Percentiles rank a stretch among this genome's conserved stretches.
Conservation (phyloP, 2,329 filamentous ascomycete genomes). For the Didymella segeticola region DNA sequence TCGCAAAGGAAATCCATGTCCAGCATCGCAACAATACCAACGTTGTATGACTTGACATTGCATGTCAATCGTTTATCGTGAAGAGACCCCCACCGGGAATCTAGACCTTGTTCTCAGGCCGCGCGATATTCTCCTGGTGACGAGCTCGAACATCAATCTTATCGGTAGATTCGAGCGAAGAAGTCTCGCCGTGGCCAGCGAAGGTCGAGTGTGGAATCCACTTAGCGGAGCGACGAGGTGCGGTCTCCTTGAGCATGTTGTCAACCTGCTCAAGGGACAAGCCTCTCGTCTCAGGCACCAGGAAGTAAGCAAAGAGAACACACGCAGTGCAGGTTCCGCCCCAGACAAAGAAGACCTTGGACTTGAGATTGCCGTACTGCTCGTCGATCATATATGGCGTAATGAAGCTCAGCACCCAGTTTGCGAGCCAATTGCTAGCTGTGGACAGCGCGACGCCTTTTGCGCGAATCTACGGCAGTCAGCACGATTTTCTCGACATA, state of each 20-base stretch:
- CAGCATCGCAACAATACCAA: neutral
- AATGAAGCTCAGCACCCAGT: constrained; percentile 62
- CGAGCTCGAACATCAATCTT: constrained; percentile 4
- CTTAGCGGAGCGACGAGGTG: constrained; percentile 73
- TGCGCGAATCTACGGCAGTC: too few relatives aligned
- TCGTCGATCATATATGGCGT: constrained; percentile 75
- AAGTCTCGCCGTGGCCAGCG: constrained; percentile 46
- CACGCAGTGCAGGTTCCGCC: constrained; percentile 59
- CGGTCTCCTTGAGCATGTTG: constrained; percentile 85
- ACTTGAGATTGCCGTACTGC: constrained; percentile 69
- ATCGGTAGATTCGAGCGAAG: constrained; percentile 11
- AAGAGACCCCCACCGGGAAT: neutral
- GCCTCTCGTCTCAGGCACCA: constrained; percentile 81
- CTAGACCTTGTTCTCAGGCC: constrained; percentile 3
- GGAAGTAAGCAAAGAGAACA: constrained; percentile 72
- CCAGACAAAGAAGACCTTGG: constrained; percentile 63
- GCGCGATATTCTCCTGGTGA: constrained; percentile 3
- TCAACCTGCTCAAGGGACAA: constrained; percentile 80
- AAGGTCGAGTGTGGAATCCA: constrained; percentile 76
- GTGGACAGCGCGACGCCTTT: constrained; percentile 87
- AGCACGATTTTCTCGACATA: too few relatives aligned
- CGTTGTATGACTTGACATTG: neutral
- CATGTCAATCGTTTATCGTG: neutral
- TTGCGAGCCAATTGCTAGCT: constrained; percentile 92
- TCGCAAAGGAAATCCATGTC: neutral